Evolutionary conservation across 1,284 basidiomycete genomes (phyloP).

Genomic region (Rhodotorula sp.): DNA sequence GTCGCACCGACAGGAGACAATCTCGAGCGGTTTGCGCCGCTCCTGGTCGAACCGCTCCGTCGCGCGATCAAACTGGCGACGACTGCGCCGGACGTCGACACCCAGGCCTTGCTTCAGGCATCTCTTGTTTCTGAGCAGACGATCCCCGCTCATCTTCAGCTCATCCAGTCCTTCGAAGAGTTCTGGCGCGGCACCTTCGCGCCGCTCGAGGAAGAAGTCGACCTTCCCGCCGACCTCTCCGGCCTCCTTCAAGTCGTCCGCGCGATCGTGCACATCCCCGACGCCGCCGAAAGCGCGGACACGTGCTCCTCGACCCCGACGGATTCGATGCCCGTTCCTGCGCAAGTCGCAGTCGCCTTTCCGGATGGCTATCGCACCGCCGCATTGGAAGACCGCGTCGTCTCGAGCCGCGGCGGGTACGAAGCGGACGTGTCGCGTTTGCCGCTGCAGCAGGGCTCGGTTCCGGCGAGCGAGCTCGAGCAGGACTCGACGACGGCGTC

Average conservation of each 20-base stretch:
- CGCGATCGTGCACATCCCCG: background rate
- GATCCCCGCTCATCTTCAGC: background rate
- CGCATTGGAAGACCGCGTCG: background rate
- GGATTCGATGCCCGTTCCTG: background rate
- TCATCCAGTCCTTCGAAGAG: constrained; percentile 10
- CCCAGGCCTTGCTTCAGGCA: constrained; percentile 7
- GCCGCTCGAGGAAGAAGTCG: background rate
- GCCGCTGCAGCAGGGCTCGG: background rate
- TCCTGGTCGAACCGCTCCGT: constrained; percentile 16
- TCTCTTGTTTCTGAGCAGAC: constrained; percentile 3
- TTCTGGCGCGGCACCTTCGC: constrained; percentile 25
- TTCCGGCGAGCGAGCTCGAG: background rate
- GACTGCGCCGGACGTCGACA: constrained; percentile 6
- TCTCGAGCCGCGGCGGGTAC: constrained; percentile 3
- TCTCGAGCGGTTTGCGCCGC: constrained; percentile 1
- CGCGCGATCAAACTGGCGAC: constrained; percentile 7
- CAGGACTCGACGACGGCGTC: background rate
- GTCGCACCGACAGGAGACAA: background rate
- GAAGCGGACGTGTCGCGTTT: constrained; percentile 8
- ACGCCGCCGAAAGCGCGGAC: background rate
- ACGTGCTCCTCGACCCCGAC: background rate
- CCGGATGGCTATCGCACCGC: too few relatives aligned
- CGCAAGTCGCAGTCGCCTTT: background rate
- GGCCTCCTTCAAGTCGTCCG: constrained; percentile 8
- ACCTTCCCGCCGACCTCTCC: constrained; percentile 6